Evolutionary conservation across 1,284 basidiomycete genomes (phyloP).

Genomic region (Ustilago curta): DNA sequence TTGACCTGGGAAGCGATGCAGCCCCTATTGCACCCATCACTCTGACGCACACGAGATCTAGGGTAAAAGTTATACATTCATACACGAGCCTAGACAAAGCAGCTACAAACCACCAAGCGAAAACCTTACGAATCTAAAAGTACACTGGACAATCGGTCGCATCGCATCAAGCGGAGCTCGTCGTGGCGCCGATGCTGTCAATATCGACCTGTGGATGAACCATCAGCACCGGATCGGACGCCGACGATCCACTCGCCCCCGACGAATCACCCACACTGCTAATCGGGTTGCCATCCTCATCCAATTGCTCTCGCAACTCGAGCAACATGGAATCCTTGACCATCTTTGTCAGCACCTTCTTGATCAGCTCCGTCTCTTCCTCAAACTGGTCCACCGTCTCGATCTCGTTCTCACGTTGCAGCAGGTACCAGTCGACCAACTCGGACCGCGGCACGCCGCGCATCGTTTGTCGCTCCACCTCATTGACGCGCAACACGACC

Average conservation of each 20-base stretch:
- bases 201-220: conserved; percentile 64
- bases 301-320: conserved; percentile 56
- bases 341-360: conserved; percentile 87
- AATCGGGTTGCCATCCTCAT: conserved; percentile 46
- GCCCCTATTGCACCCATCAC: too few relatives aligned
- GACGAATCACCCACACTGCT: conserved; percentile 30
- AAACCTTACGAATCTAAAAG: conserved; percentile 8
- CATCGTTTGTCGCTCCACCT: conserved; percentile 81
- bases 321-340: conserved; percentile 77
- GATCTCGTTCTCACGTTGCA: conserved; percentile 82
- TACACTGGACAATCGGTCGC: conserved; percentile 3
- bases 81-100: not conserved
- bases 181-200: conserved; percentile 52
- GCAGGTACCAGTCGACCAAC: conserved; percentile 95
- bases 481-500: conserved; percentile 83
- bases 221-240: conserved; percentile 50
- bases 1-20: too few relatives aligned
- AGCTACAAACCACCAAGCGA: not conserved
- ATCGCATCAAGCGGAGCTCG: conserved; percentile 9
- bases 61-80: conserved; percentile 2
- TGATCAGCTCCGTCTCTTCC: conserved; percentile 87
- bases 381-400: conserved; percentile 89
- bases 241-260: conserved; percentile 24
- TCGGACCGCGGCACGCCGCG: conserved; percentile 80
- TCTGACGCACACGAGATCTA: not conserved